Conservation (phyloP, 176 grass and related monocot genomes). For the Cymbopogon citratus region DNA sequence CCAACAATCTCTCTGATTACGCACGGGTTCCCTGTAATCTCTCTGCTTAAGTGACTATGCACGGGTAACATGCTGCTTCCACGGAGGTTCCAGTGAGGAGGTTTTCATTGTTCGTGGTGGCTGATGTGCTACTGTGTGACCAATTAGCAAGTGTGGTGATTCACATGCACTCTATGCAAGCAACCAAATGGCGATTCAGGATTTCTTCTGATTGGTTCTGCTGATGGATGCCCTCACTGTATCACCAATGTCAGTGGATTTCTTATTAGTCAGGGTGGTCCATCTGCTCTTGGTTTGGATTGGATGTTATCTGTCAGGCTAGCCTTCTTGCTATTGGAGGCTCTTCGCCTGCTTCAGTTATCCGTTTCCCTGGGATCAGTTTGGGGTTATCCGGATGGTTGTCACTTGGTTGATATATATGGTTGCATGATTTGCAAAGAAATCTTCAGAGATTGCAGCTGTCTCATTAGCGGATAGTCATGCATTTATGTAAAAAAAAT, state of each 20-base stretch:
- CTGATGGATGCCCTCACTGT: too few relatives aligned
- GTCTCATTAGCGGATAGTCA: neutral
- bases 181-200: neutral
- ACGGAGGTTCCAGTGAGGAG: neutral
- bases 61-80: too few relatives aligned
- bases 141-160: neutral
- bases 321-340: neutral
- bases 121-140: too few relatives aligned
- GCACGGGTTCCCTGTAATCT: too few relatives aligned
- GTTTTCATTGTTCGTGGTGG: neutral
- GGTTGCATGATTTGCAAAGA: neutral
- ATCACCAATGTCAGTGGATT: too few relatives aligned
- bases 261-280: neutral
- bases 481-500: constrained; percentile 7
- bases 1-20: neutral
- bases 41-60: too few relatives aligned
- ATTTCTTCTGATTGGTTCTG: neutral
- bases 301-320: neutral
- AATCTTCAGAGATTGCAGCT: neutral
- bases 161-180: neutral
- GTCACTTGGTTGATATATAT: neutral
- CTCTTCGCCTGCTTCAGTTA: neutral
- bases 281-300: neutral
- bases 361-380: constrained; percentile 18
- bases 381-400: neutral